Conservation (phyloP, 768 basidiomycete species). For the Boletus huronensis region DNA sequence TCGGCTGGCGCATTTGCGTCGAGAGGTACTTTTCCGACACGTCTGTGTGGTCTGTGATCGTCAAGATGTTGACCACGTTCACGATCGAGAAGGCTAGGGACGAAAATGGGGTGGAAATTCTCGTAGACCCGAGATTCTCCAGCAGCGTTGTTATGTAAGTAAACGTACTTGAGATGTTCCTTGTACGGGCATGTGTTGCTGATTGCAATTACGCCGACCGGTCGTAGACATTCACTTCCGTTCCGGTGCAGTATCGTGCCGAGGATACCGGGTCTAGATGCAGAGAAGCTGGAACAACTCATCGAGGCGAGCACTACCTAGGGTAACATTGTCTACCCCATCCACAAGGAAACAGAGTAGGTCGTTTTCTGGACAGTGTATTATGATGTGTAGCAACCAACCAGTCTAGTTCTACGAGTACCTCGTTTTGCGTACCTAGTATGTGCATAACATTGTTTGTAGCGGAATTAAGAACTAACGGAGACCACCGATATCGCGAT, state of each 20-base stretch:
- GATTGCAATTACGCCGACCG: not conserved
- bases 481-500: not conserved
- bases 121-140: constrained; percentile 11
- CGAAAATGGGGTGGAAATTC: constrained; percentile 18
- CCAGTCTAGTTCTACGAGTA: not conserved
- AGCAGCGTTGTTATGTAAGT: constrained; percentile 12
- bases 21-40: constrained; percentile 26
- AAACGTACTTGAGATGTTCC: too few relatives aligned
- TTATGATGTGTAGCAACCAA: not conserved
- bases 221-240: constrained; percentile 14
- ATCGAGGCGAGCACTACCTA: constrained; percentile 15
- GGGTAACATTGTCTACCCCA: not conserved
- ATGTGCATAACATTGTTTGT: too few relatives aligned
- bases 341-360: not conserved
- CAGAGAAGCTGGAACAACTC: constrained; percentile 8
- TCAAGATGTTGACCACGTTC: constrained; percentile 16
- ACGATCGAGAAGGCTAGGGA: constrained; percentile 16
- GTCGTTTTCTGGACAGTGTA: not conserved
- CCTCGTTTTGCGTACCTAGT: not conserved
- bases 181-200: not conserved
- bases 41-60: constrained; percentile 25
- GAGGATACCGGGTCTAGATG: constrained; percentile 1
- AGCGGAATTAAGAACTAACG: not conserved
- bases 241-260: constrained; percentile 15
- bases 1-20: constrained; percentile 31